A percentile compares a stretch with the other conserved stretches of the same genome.
Evolutionary conservation across 2,329 filamentous ascomycete genomes (phyloP).

Genomic region (Sphaerulina populicola): DNA sequence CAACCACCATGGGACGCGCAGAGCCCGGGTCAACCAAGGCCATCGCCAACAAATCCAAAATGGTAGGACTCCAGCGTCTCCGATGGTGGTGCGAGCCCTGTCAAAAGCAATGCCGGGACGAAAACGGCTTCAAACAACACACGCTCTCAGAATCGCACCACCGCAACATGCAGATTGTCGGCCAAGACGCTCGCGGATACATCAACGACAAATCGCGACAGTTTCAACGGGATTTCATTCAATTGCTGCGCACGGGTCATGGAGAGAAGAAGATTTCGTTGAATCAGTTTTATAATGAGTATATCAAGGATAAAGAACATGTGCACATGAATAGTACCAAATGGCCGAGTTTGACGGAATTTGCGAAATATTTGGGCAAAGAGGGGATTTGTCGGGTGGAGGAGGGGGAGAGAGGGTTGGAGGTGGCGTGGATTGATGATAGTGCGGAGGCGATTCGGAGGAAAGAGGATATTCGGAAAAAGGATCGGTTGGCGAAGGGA

Average conservation of each 20-base stretch:
- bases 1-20: conserved; percentile 70
- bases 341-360: conserved; percentile 82
- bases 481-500: conserved; percentile 78
- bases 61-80: conserved; percentile 66
- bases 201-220: conserved; percentile 75
- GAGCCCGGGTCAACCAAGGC: conserved; percentile 89
- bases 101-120: conserved; percentile 67
- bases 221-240: conserved; percentile 72
- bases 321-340: conserved; percentile 90
- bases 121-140: conserved; percentile 81
- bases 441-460: conserved; percentile 74
- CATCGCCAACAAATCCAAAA: conserved; percentile 83
- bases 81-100: conserved; percentile 87
- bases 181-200: conserved; percentile 74
- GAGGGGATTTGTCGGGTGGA: conserved; percentile 87
- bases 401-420: conserved; percentile 77
- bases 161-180: conserved; percentile 78
- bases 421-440: conserved; percentile 86
- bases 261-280: conserved; percentile 82
- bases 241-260: conserved; percentile 70
- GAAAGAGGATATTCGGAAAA: conserved; percentile 70
- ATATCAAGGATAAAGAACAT: conserved; percentile 80
- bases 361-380: conserved; percentile 74
- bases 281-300: conserved; percentile 93
- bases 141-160: conserved; percentile 77